Conservation (phyloP, 2,329 filamentous ascomycete genomes). For the Pestalotiopsis sp. region DNA sequence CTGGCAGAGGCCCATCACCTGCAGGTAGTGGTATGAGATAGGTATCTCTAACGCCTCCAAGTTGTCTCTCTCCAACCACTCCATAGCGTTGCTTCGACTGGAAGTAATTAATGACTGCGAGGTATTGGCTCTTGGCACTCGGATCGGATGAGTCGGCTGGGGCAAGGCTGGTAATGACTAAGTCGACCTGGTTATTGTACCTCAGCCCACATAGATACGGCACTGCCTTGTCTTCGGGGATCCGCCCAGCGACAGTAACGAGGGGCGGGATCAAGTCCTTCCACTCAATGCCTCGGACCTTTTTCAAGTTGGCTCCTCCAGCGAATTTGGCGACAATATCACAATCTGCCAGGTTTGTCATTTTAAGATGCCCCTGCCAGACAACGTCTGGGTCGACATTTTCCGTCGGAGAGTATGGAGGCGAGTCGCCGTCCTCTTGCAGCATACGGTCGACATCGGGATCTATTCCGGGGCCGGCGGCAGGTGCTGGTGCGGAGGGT, state of each 20-base stretch:
- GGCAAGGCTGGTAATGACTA: conserved; percentile 76
- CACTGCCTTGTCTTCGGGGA: conserved; percentile 80
- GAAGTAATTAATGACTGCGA: conserved; percentile 87
- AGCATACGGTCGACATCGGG: conserved; percentile 89
- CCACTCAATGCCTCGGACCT: conserved; percentile 60
- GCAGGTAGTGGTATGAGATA: conserved; percentile 86
- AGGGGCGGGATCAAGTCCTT: conserved; percentile 71
- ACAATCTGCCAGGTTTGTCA: conserved; percentile 79
- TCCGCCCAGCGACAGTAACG: conserved; percentile 76
- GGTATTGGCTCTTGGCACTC: conserved; percentile 64
- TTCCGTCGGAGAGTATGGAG: conserved; percentile 82
- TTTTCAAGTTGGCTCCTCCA: conserved; percentile 78
- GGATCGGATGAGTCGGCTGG: conserved; percentile 59
- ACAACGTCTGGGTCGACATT: conserved; percentile 71
- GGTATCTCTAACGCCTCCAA: conserved; percentile 80
- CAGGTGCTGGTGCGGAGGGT: conserved; percentile 48
- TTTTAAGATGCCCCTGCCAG: conserved; percentile 76
- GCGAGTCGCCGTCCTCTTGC: conserved; percentile 78
- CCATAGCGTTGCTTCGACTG: conserved; percentile 80
- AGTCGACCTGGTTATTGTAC: conserved; percentile 80
- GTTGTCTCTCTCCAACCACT: conserved; percentile 77
- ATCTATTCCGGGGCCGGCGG: conserved; percentile 69
- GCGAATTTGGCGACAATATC: conserved; percentile 78
- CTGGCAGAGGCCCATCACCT: conserved; percentile 71
- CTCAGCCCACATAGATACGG: conserved; percentile 89